phyloP scores from a whole-genome alignment of 2,329 filamentous ascomycete species.

The Aspergillus fijiensis region DNA sequence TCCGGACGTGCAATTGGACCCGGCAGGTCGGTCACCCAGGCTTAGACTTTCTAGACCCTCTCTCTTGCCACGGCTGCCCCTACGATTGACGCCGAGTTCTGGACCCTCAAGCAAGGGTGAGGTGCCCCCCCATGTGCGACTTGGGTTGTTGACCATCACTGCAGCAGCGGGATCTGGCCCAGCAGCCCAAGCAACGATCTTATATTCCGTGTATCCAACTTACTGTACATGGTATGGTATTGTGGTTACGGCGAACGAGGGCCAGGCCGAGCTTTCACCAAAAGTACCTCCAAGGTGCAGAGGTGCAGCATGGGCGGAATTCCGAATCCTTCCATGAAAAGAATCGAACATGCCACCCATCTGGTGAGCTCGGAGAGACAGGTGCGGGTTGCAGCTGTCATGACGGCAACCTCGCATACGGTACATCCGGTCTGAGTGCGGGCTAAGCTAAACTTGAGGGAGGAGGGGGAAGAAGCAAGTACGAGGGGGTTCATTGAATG shows the following conservation, averaged over 20 bases:
- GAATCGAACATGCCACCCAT: constrained; percentile 2
- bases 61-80: not conserved
- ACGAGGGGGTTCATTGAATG: not conserved
- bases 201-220: constrained; percentile 6
- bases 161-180: not conserved
- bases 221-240: constrained; percentile 10
- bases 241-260: constrained; percentile 1
- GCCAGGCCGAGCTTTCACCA: not conserved
- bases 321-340: constrained; percentile 4
- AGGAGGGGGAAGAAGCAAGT: not conserved
- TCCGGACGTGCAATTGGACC: constrained; percentile 5
- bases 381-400: constrained; percentile 9
- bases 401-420: constrained; percentile 17
- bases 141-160: not conserved
- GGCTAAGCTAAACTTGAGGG: not conserved
- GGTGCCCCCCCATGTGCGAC: constrained; percentile 7
- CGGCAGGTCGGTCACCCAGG: not conserved
- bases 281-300: not conserved
- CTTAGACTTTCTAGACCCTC: constrained; percentile 1
- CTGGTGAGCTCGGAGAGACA: constrained; percentile 2
- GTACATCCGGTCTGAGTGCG: constrained; percentile 1
- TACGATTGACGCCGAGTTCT: not conserved
- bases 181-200: not conserved
- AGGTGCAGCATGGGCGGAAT: not conserved
- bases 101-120: constrained; percentile 8